phyloP scores from a whole-genome alignment of 768 basidiomycete genomes.

The Russula vinacea region DNA sequence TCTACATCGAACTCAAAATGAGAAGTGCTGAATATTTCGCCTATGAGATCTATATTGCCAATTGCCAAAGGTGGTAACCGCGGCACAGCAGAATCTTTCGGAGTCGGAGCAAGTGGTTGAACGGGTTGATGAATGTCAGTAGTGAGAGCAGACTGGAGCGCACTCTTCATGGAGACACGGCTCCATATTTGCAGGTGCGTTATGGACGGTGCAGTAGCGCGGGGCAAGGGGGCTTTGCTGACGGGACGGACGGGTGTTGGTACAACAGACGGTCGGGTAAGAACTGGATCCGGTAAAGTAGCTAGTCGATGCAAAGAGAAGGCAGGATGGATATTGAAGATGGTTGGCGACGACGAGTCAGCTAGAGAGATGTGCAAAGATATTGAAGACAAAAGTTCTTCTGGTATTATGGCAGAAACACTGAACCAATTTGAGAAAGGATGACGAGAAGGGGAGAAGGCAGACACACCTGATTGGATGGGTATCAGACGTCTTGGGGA shows the following conservation, averaged over 20 bases:
- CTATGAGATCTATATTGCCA: constrained; percentile 24
- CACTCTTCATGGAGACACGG: constrained; percentile 28
- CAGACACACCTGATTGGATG: constrained; percentile 28
- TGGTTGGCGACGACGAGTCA: constrained; percentile 39
- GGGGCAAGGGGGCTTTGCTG: constrained; percentile 8
- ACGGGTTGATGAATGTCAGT: constrained; percentile 22
- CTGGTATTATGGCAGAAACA: constrained; percentile 63
- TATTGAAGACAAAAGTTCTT: constrained; percentile 53
- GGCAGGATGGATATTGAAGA: constrained; percentile 46
- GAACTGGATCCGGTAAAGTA: constrained; percentile 22
- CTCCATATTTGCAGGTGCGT: constrained; percentile 29
- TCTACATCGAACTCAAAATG: constrained; percentile 16
- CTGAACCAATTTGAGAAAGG: constrained; percentile 40
- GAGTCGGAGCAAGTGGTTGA: constrained; percentile 4
- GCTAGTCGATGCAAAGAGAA: constrained; percentile 47
- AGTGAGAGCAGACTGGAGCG: constrained; percentile 29
- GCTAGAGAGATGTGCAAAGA: constrained; percentile 44
- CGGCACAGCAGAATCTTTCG: constrained; percentile 17
- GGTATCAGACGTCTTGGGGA: constrained; percentile 29
- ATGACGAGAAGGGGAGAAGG: not conserved
- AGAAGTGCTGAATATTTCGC: constrained; percentile 28
- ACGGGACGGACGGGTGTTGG: constrained; percentile 18
- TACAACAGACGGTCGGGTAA: constrained; percentile 29
- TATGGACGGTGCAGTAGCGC: constrained; percentile 15
- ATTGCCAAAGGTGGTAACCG: constrained; percentile 29